These are phyloP conservation scores for Termitomyces sp. DNA, from an alignment of 768 basidiomycete species.

Conservation along the genomic window DNA sequence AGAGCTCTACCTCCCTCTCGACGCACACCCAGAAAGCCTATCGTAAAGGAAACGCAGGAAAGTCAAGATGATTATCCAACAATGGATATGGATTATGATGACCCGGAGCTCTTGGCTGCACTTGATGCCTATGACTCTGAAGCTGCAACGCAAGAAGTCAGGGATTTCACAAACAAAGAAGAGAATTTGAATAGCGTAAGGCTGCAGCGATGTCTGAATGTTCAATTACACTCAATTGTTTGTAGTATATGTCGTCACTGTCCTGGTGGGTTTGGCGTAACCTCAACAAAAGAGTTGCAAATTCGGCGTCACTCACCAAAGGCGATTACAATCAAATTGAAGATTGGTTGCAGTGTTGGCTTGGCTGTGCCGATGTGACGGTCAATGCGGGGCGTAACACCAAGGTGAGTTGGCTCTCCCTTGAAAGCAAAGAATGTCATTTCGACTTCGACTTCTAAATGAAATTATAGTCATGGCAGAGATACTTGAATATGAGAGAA, in stretches of 20 bases:
- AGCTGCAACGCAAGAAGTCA: slow-evolving; percentile 36
- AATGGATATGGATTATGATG: slow-evolving; percentile 49
- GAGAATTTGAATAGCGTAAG: slow-evolving; percentile 28
- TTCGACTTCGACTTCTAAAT: background rate
- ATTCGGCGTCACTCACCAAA: slow-evolving; percentile 18
- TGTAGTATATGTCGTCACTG: slow-evolving; percentile 14
- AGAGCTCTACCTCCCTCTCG: slow-evolving; percentile 41
- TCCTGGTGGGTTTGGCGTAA: slow-evolving; percentile 33
- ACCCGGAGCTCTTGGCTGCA: slow-evolving; percentile 53
- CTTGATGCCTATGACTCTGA: slow-evolving; percentile 36
- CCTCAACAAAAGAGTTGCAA: slow-evolving; percentile 38
- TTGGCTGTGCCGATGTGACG: slow-evolving; percentile 60
- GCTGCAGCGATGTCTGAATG: background rate
- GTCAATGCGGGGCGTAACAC: slow-evolving; percentile 26
- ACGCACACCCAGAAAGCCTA: slow-evolving; percentile 23
- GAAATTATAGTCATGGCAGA: slow-evolving; percentile 52
- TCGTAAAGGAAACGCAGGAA: slow-evolving; percentile 47
- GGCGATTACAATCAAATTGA: slow-evolving; percentile 35
- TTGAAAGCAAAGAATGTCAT: background rate
- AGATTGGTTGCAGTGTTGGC: slow-evolving; percentile 67
- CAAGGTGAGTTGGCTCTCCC: slow-evolving; percentile 18
- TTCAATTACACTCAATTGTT: background rate
- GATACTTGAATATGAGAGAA: slow-evolving; percentile 44
- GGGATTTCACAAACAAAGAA: background rate
- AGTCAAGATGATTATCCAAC: slow-evolving; percentile 73